These are phyloP conservation scores for Aegilops tauschii DNA, from an alignment of 176 grass and related monocot species.

Conservation along the genomic window DNA sequence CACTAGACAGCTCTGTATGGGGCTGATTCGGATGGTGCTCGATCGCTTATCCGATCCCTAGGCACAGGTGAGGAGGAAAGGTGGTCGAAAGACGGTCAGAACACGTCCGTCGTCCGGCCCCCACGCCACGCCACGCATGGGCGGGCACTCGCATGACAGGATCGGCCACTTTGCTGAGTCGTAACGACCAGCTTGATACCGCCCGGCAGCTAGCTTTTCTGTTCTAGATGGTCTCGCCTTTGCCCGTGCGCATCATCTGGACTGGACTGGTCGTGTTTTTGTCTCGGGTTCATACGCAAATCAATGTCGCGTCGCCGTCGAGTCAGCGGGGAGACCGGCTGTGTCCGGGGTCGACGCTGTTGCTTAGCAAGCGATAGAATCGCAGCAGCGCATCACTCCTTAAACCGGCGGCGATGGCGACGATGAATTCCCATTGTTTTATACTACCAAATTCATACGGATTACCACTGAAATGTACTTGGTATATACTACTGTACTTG, in stretches of 20 bases:
- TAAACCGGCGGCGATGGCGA: not conserved
- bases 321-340: not conserved
- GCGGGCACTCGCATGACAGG: not conserved
- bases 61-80: not conserved
- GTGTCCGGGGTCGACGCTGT: no score
- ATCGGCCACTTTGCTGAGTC: not conserved
- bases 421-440: not conserved
- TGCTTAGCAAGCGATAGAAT: no score
- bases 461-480: no score
- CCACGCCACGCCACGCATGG: not conserved
- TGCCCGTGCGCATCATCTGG: constrained; percentile 15
- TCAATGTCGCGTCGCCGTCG: not conserved
- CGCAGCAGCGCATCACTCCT: not conserved
- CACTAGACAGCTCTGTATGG: not conserved
- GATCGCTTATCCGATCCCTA: not conserved
- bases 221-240: constrained; percentile 1
- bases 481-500: no score
- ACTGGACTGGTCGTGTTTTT: not conserved
- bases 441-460: no score
- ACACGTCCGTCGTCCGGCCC: not conserved
- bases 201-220: not conserved
- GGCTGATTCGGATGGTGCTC: not conserved
- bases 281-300: not conserved
- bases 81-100: not conserved
- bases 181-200: not conserved